phyloP scores from a whole-genome alignment of 345 rosid genomes.

The Salix brachista region DNA sequence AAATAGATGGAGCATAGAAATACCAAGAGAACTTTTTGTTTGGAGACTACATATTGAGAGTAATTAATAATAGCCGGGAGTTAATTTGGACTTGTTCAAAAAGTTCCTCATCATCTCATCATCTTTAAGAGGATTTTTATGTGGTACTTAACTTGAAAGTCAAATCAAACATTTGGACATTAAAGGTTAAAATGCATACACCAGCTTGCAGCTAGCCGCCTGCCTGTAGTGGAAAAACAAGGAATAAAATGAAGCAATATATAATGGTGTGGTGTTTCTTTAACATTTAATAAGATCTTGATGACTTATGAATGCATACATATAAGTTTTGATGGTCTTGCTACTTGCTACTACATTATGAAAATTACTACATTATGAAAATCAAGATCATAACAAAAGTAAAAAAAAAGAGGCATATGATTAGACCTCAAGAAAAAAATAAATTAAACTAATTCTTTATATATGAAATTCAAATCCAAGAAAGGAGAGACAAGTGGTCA shows the following conservation, averaged over 20 bases:
- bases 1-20: too few relatives aligned
- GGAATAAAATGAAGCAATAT: neutral
- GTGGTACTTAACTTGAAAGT: neutral
- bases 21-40: neutral
- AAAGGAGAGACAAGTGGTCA: neutral
- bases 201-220: too few relatives aligned
- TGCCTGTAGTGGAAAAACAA: neutral
- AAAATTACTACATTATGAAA: neutral
- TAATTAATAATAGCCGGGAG: neutral
- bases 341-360: conserved; percentile 20
- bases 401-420: neutral
- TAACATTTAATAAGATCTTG: conserved; percentile 20
- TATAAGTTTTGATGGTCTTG: conserved; percentile 46
- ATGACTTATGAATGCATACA: conserved; percentile 29
- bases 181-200: too few relatives aligned
- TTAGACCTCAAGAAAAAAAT: neutral
- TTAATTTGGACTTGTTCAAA: neutral
- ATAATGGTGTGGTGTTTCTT: neutral
- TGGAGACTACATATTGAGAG: neutral
- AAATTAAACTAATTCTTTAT: too few relatives aligned
- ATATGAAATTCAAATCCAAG: neutral
- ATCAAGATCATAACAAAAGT: neutral
- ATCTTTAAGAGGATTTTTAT: too few relatives aligned
- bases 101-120: neutral
- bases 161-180: neutral